Conservation (phyloP, 306 rosid genomes). For the Lathyrus tuberosus region DNA sequence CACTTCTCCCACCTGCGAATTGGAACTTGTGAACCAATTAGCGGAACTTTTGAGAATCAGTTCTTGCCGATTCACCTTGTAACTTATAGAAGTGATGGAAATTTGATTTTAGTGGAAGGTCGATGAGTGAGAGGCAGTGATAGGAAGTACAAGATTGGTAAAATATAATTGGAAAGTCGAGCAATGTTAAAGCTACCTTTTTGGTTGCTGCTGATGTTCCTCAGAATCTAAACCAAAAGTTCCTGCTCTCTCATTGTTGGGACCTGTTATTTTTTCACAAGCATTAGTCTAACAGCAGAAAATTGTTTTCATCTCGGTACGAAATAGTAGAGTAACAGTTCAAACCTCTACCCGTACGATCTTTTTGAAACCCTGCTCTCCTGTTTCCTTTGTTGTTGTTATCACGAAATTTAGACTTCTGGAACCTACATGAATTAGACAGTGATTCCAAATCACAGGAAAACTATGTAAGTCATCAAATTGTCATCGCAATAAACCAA, state of each 20-base stretch:
- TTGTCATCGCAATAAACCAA: slow-evolving; percentile 26
- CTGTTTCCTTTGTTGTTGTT: slow-evolving; percentile 53
- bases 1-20: not conserved
- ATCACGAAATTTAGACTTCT: slow-evolving; percentile 64
- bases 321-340: slow-evolving; percentile 40
- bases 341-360: slow-evolving; percentile 65
- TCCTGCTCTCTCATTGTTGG: slow-evolving; percentile 47
- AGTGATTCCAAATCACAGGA: slow-evolving; percentile 12
- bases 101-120: not conserved
- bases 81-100: not conserved
- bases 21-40: not conserved
- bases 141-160: slow-evolving; percentile 17
- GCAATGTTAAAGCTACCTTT: slow-evolving; percentile 63
- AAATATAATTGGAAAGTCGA: slow-evolving; percentile 22
- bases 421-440: slow-evolving; percentile 59
- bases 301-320: slow-evolving; percentile 6
- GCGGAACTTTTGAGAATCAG: not conserved
- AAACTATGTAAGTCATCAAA: slow-evolving; percentile 12
- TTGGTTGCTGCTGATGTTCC: slow-evolving; percentile 51
- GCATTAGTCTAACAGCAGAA: slow-evolving; percentile 37
- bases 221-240: slow-evolving; percentile 42
- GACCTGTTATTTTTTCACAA: slow-evolving; percentile 52
- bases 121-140: not conserved
- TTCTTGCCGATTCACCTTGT: not conserved
- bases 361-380: slow-evolving; percentile 47